Evolutionary conservation across 306 rosid genomes (phyloP), one percentile per base, ranked within the genome.

Genomic region (Dicorynia guianensis): DNA sequence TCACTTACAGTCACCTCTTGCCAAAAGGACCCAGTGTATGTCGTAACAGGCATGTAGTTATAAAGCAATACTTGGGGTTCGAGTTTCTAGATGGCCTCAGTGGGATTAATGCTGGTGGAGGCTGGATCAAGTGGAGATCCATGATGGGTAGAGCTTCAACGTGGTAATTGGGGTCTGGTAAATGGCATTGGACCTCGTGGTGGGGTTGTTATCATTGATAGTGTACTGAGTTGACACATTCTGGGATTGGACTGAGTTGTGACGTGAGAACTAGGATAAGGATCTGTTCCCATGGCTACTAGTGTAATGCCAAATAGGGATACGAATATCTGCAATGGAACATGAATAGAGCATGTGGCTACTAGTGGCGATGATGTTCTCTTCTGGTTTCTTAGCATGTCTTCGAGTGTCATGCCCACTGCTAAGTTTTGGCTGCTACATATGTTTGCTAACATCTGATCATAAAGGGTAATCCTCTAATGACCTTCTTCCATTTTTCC

Each of bases 321-420:
- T 9, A 7, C 82, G 80, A 38, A 91, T 59, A 78, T 89, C 96
- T 4, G 96, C 85, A 54, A 90, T 0, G 96, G 91, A 62, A 88
- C 76, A 3, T 60, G 85, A 25, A 88, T 76, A 5, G 96, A 60
- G 14, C 93, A 82, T 44, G 84, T 70, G 61, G 13, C n/a, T n/a
- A n/a, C n/a, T n/a, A n/a, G 52, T 5, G 54, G 10, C 3, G 80
- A 9, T 6, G 67, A 46, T 9, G 25, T 42, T 68, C 85, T 83
- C 54, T 84, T 84, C 9, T 79, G 78, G 5, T 68, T 62, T 25
- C 69, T 64, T 61, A 90, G 71, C 0, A 89, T 68, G 67, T 81
- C 97, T 75, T 85, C 80, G 9, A 95, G 94, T 19, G 89, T 89
- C 81, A 87, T 82, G 47, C 96, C 90, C 6, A 89, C 67, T 11